phyloP scores from a whole-genome alignment of 345 rosid genomes.

The Odontarrhena argentea region DNA sequence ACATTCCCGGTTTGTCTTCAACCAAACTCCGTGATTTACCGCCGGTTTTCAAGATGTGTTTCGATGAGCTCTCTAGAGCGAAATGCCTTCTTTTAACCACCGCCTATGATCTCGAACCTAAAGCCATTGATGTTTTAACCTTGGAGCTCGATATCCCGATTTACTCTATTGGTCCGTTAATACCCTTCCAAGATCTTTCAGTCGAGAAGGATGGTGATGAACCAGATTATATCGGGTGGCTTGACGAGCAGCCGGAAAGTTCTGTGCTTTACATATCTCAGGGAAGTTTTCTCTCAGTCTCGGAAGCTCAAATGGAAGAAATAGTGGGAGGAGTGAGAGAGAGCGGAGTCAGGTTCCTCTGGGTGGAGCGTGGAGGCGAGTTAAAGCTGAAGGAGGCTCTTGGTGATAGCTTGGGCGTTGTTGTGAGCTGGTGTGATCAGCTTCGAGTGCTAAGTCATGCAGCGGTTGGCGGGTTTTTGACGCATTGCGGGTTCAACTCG shows the following conservation, averaged over 20 bases:
- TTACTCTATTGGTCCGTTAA: constrained; percentile 47
- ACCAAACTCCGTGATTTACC: constrained; percentile 39
- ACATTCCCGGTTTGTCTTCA: constrained; percentile 46
- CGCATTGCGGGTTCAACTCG: constrained; percentile 75
- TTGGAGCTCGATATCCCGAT: constrained; percentile 36
- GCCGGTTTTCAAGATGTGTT: constrained; percentile 26
- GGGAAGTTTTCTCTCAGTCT: constrained; percentile 48
- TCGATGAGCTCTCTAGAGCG: constrained; percentile 43
- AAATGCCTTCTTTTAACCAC: constrained; percentile 59
- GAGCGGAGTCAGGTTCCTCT: constrained; percentile 44
- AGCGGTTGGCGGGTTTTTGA: constrained; percentile 64
- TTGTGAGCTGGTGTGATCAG: constrained; percentile 63
- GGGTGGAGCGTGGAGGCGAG: constrained; percentile 50
- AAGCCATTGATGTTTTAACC: constrained; percentile 40
- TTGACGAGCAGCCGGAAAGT: constrained; percentile 39
- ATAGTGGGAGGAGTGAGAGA: constrained; percentile 40
- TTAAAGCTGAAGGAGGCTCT: neutral
- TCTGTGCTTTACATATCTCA: constrained; percentile 53
- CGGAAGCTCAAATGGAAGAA: constrained; percentile 47
- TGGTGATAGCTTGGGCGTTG: constrained; percentile 31
- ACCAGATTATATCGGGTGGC: constrained; percentile 42
- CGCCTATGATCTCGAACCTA: constrained; percentile 52
- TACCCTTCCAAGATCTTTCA: constrained; percentile 38
- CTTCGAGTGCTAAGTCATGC: constrained; percentile 53
- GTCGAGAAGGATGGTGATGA: neutral